Percentiles rank a stretch among this genome's conserved stretches.
phyloP scores from a whole-genome alignment of 805 yeast species.

The Barnettozyma sp. region DNA sequence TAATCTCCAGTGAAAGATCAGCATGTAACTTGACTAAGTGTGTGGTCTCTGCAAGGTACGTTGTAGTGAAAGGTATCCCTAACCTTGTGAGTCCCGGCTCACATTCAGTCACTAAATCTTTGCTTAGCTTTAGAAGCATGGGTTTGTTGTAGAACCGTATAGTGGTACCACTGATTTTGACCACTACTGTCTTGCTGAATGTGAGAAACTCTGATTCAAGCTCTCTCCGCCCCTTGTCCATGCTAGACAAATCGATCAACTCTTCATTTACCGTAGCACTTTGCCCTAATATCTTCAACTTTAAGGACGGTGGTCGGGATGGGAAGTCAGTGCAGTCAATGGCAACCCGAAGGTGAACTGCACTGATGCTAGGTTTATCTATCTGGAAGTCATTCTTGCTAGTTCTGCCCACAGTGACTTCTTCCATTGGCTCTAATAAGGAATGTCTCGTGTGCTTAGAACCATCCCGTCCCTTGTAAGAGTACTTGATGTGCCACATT shows the following conservation, averaged over 20 bases:
- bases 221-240: conserved; percentile 6
- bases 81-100: conserved; percentile 16
- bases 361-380: conserved; percentile 9
- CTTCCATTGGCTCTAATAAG: conserved; percentile 5
- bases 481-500: conserved; percentile 14
- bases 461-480: conserved; percentile 4
- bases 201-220: background rate
- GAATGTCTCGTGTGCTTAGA: background rate
- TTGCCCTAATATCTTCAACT: conserved; percentile 10
- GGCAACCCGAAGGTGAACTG: conserved; percentile 10
- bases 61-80: conserved; percentile 25
- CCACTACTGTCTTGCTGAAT: conserved; percentile 5
- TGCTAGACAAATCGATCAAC: background rate
- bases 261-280: conserved; percentile 9
- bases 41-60: conserved; percentile 20
- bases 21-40: conserved; percentile 21
- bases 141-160: conserved; percentile 15
- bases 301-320: conserved; percentile 6
- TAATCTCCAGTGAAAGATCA: conserved; percentile 23
- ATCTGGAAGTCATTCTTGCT: conserved; percentile 5
- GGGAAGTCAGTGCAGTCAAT: conserved; percentile 12
- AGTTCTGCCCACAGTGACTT: conserved; percentile 10
- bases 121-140: conserved; percentile 9
- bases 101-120: conserved; percentile 11
- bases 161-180: conserved; percentile 17